phyloP scores from a whole-genome alignment of 208 protist species.

The Herpetomonas tarakana region DNA sequence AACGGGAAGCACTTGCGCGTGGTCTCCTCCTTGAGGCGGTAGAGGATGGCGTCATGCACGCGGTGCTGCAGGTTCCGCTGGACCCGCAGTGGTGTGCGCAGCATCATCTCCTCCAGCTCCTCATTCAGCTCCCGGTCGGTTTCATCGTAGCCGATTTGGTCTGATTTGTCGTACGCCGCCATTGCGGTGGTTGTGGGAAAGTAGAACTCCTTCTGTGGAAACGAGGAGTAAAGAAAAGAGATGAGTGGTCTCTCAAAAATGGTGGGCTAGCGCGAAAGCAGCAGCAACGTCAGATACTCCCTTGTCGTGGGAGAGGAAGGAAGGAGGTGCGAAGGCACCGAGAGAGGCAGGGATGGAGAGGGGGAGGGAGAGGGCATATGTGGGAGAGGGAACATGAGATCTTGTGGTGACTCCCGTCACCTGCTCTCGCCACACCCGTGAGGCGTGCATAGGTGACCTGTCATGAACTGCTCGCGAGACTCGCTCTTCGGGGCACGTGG shows the following conservation, averaged over 20 bases:
- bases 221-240: too few species aligned
- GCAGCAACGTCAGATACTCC: too few species aligned
- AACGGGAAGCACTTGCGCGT: constrained; percentile 77
- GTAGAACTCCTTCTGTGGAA: too few species aligned
- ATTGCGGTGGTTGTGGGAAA: constrained; percentile 35
- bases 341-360: too few species aligned
- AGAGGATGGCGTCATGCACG: constrained; percentile 82
- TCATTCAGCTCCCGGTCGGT: constrained; percentile 66
- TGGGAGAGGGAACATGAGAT: constrained; percentile 2
- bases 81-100: constrained; percentile 57
- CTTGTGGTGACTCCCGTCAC: too few species aligned
- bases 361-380: constrained; percentile 8
- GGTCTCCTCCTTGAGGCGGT: constrained; percentile 86
- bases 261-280: too few species aligned
- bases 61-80: constrained; percentile 73
- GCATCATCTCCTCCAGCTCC: constrained; percentile 73
- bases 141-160: constrained; percentile 80
- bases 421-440: too few species aligned
- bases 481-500: too few species aligned
- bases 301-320: too few species aligned
- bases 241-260: too few species aligned
- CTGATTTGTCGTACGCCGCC: constrained; percentile 83
- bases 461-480: too few species aligned
- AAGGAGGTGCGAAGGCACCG: background rate
- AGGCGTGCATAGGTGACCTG: too few species aligned